These are phyloP conservation scores for Drechslerella dactyloides DNA, from an alignment of 2,329 filamentous ascomycete genomes.

Conservation along the genomic window DNA sequence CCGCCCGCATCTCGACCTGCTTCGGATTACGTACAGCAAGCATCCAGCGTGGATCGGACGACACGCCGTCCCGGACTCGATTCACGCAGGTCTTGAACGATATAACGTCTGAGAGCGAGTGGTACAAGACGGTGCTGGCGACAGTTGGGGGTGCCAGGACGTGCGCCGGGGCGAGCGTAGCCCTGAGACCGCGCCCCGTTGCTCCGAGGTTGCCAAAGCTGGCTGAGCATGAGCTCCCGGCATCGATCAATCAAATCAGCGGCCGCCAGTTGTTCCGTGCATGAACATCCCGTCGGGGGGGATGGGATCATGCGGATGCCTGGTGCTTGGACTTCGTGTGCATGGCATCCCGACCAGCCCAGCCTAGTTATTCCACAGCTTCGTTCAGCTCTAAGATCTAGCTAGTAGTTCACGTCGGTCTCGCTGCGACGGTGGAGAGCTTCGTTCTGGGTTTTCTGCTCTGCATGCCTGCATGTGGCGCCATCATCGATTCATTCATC, in stretches of 20 bases:
- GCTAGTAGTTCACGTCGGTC: too few relatives aligned
- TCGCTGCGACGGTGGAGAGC: not conserved
- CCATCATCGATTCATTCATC: conserved; percentile 29
- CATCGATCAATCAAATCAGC: conserved; percentile 26
- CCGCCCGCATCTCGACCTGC: not conserved
- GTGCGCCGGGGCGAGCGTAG: conserved; percentile 36
- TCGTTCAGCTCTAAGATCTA: too few relatives aligned
- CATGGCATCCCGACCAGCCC: conserved; percentile 1
- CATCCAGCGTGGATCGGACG: too few relatives aligned
- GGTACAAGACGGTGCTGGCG: not conserved
- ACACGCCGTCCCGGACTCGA: not conserved
- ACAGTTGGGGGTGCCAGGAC: not conserved
- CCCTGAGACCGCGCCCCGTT: conserved; percentile 22
- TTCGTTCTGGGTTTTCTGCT: not conserved
- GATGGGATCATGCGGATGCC: conserved; percentile 7
- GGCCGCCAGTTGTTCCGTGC: conserved; percentile 45
- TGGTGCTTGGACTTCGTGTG: not conserved
- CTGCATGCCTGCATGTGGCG: conserved; percentile 34
- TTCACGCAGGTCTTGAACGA: not conserved
- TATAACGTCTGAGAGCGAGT: not conserved
- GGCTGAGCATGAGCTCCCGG: conserved; percentile 1
- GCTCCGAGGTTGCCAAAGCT: not conserved
- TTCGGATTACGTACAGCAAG: not conserved
- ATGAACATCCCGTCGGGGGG: conserved; percentile 11
- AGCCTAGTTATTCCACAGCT: not conserved